Conservation (phyloP, 1,284 basidiomycete species). For the Austroboletus sp. region DNA sequence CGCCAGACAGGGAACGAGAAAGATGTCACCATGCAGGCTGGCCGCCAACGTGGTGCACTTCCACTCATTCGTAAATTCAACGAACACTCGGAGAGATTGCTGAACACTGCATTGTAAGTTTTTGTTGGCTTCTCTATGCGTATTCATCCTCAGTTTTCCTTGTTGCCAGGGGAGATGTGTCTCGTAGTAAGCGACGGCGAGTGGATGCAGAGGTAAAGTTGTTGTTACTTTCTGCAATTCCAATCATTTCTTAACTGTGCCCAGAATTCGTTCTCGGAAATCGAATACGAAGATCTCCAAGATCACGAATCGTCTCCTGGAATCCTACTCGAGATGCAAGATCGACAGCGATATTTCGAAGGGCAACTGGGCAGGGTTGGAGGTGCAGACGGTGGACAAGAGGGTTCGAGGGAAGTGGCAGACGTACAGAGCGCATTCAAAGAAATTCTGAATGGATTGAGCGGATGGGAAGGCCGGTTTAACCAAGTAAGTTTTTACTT, state of each 20-base stretch:
- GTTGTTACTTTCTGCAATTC: conserved; percentile 7
- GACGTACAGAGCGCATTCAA: conserved; percentile 43
- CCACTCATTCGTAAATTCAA: conserved; percentile 97
- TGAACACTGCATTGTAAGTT: conserved; percentile 68
- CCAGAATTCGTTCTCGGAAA: conserved; percentile 57
- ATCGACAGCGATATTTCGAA: conserved; percentile 71
- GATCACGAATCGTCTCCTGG: conserved; percentile 58
- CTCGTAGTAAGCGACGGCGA: conserved; percentile 53
- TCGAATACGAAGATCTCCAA: conserved; percentile 83
- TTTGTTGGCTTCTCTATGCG: neutral
- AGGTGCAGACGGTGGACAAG: conserved; percentile 21
- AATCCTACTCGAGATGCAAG: conserved; percentile 78
- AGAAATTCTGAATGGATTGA: conserved; percentile 42
- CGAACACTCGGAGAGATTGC: conserved; percentile 86
- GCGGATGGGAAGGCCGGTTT: conserved; percentile 55
- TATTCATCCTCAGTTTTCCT: neutral
- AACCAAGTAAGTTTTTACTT: conserved; percentile 40
- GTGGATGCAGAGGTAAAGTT: conserved; percentile 36
- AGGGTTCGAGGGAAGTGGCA: conserved; percentile 30
- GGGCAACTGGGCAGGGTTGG: conserved; percentile 42
- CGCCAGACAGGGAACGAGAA: conserved; percentile 74
- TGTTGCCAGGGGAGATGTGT: conserved; percentile 48
- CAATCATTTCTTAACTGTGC: neutral
- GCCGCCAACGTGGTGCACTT: conserved; percentile 77
- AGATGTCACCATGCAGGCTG: conserved; percentile 95